A percentile compares a stretch with the other conserved stretches of the same genome.
phyloP scores from a whole-genome alignment of 768 basidiomycete species.

The Coprinopsis strossmayeri region DNA sequence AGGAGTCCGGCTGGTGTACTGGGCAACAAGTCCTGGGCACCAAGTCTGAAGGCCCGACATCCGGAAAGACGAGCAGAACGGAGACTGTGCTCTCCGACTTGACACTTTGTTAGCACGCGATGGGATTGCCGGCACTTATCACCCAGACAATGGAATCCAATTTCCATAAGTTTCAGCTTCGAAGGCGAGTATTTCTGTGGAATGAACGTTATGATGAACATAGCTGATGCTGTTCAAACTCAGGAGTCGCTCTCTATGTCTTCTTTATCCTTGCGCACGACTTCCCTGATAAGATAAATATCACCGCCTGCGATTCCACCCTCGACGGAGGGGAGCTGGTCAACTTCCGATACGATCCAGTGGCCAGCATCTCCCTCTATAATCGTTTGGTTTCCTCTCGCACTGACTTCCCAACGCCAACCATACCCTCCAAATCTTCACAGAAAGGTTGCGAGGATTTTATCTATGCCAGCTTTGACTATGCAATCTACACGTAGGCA shows the following conservation, averaged over 20 bases:
- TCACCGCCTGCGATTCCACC: conserved; percentile 19
- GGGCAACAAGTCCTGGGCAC: no score
- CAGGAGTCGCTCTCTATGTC: conserved; percentile 33
- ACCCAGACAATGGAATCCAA: conserved; percentile 12
- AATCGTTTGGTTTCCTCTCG: conserved; percentile 15
- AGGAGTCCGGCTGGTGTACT: conserved; percentile 18
- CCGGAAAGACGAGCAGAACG: conserved; percentile 22
- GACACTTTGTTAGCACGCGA: conserved; percentile 17
- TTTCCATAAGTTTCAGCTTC: not conserved
- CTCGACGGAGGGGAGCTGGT: conserved; percentile 13
- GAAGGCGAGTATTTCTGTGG: no score
- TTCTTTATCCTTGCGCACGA: conserved; percentile 33
- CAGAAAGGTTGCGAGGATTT: conserved; percentile 6
- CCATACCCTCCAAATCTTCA: conserved; percentile 10
- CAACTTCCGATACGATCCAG: conserved; percentile 15
- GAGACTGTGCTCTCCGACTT: conserved; percentile 20
- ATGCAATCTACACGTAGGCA: conserved; percentile 15
- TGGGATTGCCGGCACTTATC: conserved; percentile 28
- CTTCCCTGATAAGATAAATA: conserved; percentile 15
- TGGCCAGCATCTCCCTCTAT: conserved; percentile 11
- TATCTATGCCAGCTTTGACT: conserved; percentile 13
- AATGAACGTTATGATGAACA: no score
- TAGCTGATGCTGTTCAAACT: not conserved
- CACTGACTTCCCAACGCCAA: conserved; percentile 10
- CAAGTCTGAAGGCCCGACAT: conserved; percentile 9